phyloP scores from a whole-genome alignment of 331 rosid species.

The Spiraea crenata region DNA sequence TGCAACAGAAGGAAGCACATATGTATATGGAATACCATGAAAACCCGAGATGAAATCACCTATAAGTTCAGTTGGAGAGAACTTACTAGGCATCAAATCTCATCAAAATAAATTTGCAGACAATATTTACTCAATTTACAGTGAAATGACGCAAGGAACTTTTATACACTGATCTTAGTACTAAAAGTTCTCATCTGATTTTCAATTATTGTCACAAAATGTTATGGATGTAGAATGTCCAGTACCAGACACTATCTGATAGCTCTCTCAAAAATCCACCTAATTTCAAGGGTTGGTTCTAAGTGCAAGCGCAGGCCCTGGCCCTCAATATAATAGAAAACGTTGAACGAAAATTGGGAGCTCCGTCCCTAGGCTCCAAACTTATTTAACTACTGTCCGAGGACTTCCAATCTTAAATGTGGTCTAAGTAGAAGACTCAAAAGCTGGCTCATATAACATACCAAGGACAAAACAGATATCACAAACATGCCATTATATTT shows the following conservation, averaged over 20 bases:
- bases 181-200: background rate
- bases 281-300: background rate
- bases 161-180: background rate
- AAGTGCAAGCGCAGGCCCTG: background rate
- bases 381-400: background rate
- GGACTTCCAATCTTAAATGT: background rate
- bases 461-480: background rate
- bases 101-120: conserved; percentile 24
- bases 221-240: background rate
- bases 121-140: conserved; percentile 6
- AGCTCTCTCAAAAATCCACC: background rate
- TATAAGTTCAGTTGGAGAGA: conserved; percentile 37
- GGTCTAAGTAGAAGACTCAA: background rate
- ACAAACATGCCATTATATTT: background rate
- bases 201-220: background rate
- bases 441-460: background rate
- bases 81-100: conserved; percentile 36
- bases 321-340: background rate
- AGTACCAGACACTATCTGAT: background rate
- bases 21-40: conserved; percentile 59
- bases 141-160: background rate
- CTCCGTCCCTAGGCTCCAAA: background rate
- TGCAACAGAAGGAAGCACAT: conserved; percentile 77
- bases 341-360: background rate
- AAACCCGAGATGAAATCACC: conserved; percentile 66